A percentile compares a stretch with the other conserved stretches of the same genome.
These are phyloP conservation scores for Ophiocordyceps camponoti-floridani DNA, from an alignment of 2,329 filamentous ascomycete genomes.

Conservation along the genomic window DNA sequence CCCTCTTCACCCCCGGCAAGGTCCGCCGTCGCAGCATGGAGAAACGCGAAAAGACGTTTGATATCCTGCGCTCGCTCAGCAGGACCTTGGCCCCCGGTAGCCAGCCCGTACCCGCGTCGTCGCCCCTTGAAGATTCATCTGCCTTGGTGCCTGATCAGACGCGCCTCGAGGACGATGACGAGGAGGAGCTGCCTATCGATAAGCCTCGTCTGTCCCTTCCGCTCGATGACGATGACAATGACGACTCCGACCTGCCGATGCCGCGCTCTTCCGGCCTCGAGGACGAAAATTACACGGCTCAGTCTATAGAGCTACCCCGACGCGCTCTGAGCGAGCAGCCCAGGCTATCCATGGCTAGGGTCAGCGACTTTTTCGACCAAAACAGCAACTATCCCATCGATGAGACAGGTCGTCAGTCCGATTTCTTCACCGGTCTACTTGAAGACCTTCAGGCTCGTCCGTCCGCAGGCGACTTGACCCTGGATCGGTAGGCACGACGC, in stretches of 20 bases:
- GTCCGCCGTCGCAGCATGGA: constrained; percentile 39
- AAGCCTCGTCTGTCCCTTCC: constrained; percentile 38
- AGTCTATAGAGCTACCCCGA: constrained; percentile 41
- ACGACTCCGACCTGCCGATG: constrained; percentile 31
- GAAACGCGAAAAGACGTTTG: constrained; percentile 36
- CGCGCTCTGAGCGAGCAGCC: constrained; percentile 29
- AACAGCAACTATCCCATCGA: constrained; percentile 16
- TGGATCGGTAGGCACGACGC: constrained; percentile 20
- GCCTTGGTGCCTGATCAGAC: constrained; percentile 12
- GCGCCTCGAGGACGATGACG: constrained; percentile 26
- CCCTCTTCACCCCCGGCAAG: constrained; percentile 41
- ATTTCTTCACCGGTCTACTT: constrained; percentile 31
- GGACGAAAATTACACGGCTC: constrained; percentile 38
- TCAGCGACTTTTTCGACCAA: constrained; percentile 31
- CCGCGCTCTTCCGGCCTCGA: constrained; percentile 37
- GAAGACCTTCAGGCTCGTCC: constrained; percentile 23
- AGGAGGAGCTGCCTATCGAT: constrained; percentile 31
- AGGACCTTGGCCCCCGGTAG: constrained; percentile 32
- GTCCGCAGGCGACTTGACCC: constrained; percentile 20
- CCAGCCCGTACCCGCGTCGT: constrained; percentile 24
- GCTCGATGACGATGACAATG: constrained; percentile 26
- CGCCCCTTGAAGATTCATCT: constrained; percentile 13
- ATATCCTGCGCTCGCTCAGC: constrained; percentile 34
- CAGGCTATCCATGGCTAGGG: constrained; percentile 32
- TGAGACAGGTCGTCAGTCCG: constrained; percentile 26